Percentiles rank a stretch among this genome's conserved stretches.
Conservation (phyloP, 148 eudicot genomes). For the Camellia japonica region DNA sequence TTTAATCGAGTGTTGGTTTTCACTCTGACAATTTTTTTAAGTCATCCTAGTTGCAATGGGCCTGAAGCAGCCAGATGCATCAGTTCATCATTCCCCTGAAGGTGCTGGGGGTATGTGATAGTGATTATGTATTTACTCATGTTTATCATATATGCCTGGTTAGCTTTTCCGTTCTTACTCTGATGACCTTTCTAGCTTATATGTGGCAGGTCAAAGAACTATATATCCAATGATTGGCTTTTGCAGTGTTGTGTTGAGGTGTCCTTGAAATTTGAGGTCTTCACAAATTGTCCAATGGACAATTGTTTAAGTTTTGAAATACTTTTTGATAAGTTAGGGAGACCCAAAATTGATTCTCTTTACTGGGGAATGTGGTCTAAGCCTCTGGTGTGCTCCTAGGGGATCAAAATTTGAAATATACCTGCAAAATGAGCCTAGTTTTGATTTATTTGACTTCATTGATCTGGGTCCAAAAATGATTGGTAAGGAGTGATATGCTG, state of each 20-base stretch:
- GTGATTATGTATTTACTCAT: not conserved
- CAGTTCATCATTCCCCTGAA: not conserved
- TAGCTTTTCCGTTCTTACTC: not conserved
- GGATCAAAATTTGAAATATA: not conserved
- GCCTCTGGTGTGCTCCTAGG: too few relatives aligned
- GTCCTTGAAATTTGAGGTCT: not conserved
- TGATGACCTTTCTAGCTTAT: constrained; percentile 15
- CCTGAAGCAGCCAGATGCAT: constrained; percentile 7
- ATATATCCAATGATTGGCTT: not conserved
- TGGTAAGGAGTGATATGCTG: not conserved
- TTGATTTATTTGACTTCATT: not conserved
- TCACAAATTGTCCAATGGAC: not conserved
- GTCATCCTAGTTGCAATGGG: not conserved
- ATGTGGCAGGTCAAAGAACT: constrained; percentile 23
- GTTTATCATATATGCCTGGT: not conserved
- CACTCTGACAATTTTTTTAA: not conserved
- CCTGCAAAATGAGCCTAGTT: not conserved
- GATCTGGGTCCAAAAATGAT: not conserved
- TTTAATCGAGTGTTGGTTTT: not conserved
- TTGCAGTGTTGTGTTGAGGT: constrained; percentile 1
- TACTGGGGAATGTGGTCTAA: too few relatives aligned
- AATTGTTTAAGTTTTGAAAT: too few relatives aligned
- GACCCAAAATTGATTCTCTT: too few relatives aligned
- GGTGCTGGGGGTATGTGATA: not conserved
- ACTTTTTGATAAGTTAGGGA: too few relatives aligned